A percentile compares a stretch with the other conserved stretches of the same genome.
Evolutionary conservation across 176 grass and related monocot species (phyloP).

Genomic region (Hyparrhenia diplandra): DNA sequence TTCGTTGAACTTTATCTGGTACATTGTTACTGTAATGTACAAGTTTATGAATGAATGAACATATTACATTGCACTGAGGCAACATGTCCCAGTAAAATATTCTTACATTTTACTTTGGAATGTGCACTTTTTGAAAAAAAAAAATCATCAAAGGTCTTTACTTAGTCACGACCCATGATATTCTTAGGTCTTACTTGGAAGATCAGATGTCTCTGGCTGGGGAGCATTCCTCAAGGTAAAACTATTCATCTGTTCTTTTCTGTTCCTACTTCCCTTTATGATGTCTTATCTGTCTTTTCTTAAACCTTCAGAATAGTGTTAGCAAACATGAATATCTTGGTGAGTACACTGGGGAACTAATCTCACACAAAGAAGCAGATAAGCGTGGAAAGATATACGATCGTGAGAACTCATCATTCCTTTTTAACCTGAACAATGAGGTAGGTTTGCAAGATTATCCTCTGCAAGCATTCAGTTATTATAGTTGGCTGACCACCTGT

Average conservation of each 20-base stretch:
- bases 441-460: conserved; percentile 25
- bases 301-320: conserved; percentile 73
- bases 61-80: neutral
- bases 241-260: neutral
- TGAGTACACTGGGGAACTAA: conserved; percentile 95
- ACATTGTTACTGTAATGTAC: neutral
- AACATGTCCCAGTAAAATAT: neutral
- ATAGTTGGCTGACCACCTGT: neutral
- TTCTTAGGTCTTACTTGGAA: conserved; percentile 86
- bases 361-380: conserved; percentile 92
- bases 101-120: conserved; percentile 5
- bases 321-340: conserved; percentile 96
- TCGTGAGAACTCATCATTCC: conserved; percentile 92
- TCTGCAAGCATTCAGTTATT: neutral
- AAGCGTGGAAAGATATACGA: conserved; percentile 98
- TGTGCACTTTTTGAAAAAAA: conserved; percentile 1
- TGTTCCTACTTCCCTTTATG: neutral
- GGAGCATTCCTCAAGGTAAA: conserved; percentile 93
- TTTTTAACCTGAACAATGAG: conserved; percentile 98
- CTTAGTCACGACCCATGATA: neutral
- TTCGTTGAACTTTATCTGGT: neutral
- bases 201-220: conserved; percentile 94
- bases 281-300: conserved; percentile 12
- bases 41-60: conserved; percentile 1
- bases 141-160: neutral